Conservation (phyloP, 2,329 filamentous ascomycete genomes). For the Mariannaea sp. region DNA sequence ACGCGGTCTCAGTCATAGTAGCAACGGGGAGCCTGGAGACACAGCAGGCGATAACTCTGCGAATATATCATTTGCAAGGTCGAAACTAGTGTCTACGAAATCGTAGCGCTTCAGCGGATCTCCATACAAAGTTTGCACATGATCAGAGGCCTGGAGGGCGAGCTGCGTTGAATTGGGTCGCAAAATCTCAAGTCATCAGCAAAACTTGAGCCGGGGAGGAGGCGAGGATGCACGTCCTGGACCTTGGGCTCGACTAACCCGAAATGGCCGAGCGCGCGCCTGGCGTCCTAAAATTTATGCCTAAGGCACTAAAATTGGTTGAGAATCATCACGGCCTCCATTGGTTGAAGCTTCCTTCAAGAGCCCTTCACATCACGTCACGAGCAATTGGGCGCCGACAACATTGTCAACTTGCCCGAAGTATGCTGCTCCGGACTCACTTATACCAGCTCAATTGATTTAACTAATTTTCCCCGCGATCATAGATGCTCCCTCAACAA, state of each 20-base stretch:
- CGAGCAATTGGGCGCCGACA: constrained; percentile 46
- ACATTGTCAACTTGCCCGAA: constrained; percentile 40
- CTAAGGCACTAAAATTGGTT: constrained; percentile 42
- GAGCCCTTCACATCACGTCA: constrained; percentile 39
- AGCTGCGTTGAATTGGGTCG: constrained; percentile 51
- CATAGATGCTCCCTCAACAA: constrained; percentile 66
- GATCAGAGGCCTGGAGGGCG: constrained; percentile 55
- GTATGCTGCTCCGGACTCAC: constrained; percentile 28
- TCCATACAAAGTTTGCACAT: constrained; percentile 59
- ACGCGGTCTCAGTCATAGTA: constrained; percentile 67
- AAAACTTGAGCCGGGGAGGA: constrained; percentile 50
- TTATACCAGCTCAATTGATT: constrained; percentile 15
- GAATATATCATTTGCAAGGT: constrained; percentile 61
- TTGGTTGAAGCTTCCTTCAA: constrained; percentile 39
- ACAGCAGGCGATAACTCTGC: constrained; percentile 57
- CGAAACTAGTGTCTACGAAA: constrained; percentile 62
- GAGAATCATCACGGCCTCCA: constrained; percentile 42
- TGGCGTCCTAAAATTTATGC: constrained; percentile 31
- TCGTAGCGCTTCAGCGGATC: constrained; percentile 51
- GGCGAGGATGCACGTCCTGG: constrained; percentile 36
- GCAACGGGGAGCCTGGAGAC: constrained; percentile 49
- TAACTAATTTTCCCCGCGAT: constrained; percentile 19
- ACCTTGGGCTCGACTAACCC: constrained; percentile 34
- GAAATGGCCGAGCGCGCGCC: constrained; percentile 35
- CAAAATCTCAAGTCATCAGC: constrained; percentile 53